Evolutionary conservation across 192 early-diverging fungal species (phyloP).

Genomic region (Coemansia sp.): DNA sequence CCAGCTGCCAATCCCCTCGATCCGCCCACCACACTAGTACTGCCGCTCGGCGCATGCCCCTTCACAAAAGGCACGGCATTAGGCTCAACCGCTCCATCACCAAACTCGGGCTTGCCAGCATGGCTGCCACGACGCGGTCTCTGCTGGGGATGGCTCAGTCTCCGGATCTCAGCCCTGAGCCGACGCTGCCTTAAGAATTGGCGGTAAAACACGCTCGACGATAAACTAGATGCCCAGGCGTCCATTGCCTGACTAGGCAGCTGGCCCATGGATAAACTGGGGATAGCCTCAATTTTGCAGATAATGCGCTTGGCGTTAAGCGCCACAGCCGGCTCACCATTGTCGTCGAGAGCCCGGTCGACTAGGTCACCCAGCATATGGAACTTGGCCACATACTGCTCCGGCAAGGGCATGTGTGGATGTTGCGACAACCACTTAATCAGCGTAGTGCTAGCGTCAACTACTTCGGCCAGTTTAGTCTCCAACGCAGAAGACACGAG

Average conservation of each 20-base stretch:
- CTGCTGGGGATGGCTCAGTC: background rate
- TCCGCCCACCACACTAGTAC: constrained; percentile 18
- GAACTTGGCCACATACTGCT: constrained; percentile 36
- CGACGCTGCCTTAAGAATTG: constrained; percentile 32
- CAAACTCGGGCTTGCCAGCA: background rate
- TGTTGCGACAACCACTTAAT: constrained; percentile 55
- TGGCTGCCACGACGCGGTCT: constrained; percentile 26
- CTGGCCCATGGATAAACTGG: constrained; percentile 50
- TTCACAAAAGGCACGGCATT: background rate
- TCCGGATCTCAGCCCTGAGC: constrained; percentile 9
- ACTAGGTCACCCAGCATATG: constrained; percentile 43
- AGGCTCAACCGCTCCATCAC: background rate
- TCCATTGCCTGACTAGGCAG: constrained; percentile 54
- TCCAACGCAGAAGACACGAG: constrained; percentile 38
- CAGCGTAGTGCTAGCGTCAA: constrained; percentile 51
- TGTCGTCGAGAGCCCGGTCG: constrained; percentile 25
- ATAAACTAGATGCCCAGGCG: constrained; percentile 44
- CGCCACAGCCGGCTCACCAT: constrained; percentile 4
- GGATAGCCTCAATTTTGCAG: constrained; percentile 45
- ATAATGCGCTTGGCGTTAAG: constrained; percentile 38
- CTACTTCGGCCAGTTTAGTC: constrained; percentile 37
- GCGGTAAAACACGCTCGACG: constrained; percentile 44
- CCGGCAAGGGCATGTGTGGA: constrained; percentile 51
- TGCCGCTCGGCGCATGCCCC: constrained; percentile 15
- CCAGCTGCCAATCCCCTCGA: constrained; percentile 51